Conservation (phyloP, 2,329 filamentous ascomycete genomes). For the Phoma sp. region DNA sequence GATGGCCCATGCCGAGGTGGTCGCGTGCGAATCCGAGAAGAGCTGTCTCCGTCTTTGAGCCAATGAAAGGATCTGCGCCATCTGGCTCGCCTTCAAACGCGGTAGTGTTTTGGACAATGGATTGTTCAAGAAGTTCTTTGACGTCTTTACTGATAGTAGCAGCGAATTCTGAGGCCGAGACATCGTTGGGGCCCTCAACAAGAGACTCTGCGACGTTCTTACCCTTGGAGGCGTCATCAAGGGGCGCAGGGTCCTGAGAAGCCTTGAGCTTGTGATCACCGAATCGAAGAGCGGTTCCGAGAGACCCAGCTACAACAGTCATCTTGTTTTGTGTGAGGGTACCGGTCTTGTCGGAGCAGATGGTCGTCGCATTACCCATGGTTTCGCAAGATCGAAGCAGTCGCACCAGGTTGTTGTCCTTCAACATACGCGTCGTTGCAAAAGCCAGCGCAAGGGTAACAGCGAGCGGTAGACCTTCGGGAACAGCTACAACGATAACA, state of each 20-base stretch:
- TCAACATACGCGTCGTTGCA: conserved; percentile 71
- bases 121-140: conserved; percentile 65
- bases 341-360: conserved; percentile 70
- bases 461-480: conserved; percentile 70
- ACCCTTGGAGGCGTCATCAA: conserved; percentile 42
- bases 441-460: conserved; percentile 73
- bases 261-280: conserved; percentile 51
- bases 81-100: conserved; percentile 53
- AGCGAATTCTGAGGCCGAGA: conserved; percentile 62
- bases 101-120: conserved; percentile 52
- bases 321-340: conserved; percentile 54
- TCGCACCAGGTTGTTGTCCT: conserved; percentile 74
- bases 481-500: conserved; percentile 72
- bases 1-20: conserved; percentile 67
- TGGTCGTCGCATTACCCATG: conserved; percentile 75
- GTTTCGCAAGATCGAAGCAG: conserved; percentile 72
- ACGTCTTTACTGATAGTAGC: conserved; percentile 58
- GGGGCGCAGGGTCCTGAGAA: conserved; percentile 17
- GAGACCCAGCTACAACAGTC: conserved; percentile 73
- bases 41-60: conserved; percentile 80
- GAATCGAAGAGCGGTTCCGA: conserved; percentile 66
- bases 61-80: conserved; percentile 64
- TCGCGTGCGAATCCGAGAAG: conserved; percentile 73
- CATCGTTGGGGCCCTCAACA: conserved; percentile 53
- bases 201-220: conserved; percentile 42